phyloP scores from a whole-genome alignment of 805 yeast species.

The Yamadazyma kitorensis region DNA sequence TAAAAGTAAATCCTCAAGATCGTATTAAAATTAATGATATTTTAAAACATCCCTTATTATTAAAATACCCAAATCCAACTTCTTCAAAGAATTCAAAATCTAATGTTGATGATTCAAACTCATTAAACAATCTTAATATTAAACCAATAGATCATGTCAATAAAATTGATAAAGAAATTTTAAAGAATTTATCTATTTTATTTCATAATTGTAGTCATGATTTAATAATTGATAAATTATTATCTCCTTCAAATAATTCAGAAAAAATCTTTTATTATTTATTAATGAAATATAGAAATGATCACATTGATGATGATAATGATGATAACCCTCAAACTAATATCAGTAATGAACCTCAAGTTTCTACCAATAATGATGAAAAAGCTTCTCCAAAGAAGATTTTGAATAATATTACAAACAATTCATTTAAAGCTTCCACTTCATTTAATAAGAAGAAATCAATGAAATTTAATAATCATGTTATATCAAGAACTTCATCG shows the following conservation, averaged over 20 bases:
- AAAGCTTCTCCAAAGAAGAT: slow-evolving; percentile 17
- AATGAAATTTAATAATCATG: slow-evolving; percentile 19
- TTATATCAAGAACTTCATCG: slow-evolving; percentile 22
- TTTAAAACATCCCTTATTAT: slow-evolving; percentile 74
- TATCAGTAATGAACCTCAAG: too few relatives aligned
- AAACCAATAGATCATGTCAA: slow-evolving; percentile 34
- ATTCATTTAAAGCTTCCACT: slow-evolving; percentile 36
- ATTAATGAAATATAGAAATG: slow-evolving; percentile 68
- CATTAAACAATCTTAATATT: slow-evolving; percentile 21
- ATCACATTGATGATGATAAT: slow-evolving; percentile 37
- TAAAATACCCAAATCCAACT: slow-evolving; percentile 57
- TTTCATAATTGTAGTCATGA: slow-evolving; percentile 74
- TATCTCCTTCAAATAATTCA: slow-evolving; percentile 51
- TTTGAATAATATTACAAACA: slow-evolving; percentile 22
- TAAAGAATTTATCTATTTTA: slow-evolving; percentile 70
- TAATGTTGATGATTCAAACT: too few relatives aligned
- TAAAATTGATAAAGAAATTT: slow-evolving; percentile 70
- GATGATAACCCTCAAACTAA: too few relatives aligned
- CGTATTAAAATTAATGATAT: slow-evolving; percentile 80
- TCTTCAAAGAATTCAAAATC: too few relatives aligned
- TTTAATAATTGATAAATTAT: slow-evolving; percentile 50
- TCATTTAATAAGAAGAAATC: slow-evolving; percentile 36
- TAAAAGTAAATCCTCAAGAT: slow-evolving; percentile 74
- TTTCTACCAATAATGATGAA: slow-evolving; percentile 25
- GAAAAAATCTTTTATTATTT: slow-evolving; percentile 82